A percentile compares a stretch with the other conserved stretches of the same genome.
Conservation (phyloP, 2,329 filamentous ascomycete species). For the Elsinoe arachidis region DNA sequence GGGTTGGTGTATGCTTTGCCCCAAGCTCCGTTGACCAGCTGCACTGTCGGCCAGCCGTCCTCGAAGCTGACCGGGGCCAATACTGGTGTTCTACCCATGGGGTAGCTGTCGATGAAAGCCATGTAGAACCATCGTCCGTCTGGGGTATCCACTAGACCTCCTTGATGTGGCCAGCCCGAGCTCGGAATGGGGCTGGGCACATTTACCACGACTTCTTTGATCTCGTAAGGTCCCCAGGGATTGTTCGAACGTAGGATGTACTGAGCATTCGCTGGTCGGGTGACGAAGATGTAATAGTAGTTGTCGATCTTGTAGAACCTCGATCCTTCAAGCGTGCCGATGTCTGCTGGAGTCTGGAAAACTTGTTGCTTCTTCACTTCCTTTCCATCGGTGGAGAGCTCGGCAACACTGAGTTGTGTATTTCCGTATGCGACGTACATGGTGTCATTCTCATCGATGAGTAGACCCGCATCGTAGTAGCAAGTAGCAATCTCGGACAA, state of each 20-base stretch:
- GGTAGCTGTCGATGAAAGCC: slow-evolving; percentile 48
- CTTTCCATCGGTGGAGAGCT: slow-evolving; percentile 41
- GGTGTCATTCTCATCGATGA: slow-evolving; percentile 49
- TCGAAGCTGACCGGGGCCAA: slow-evolving; percentile 48
- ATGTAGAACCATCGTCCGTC: slow-evolving; percentile 52
- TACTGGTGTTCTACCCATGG: slow-evolving; percentile 49
- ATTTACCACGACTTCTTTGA: slow-evolving; percentile 36
- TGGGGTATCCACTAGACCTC: slow-evolving; percentile 46
- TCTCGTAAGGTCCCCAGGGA: slow-evolving; percentile 47
- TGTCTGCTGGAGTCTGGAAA: slow-evolving; percentile 31
- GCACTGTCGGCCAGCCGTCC: slow-evolving; percentile 45
- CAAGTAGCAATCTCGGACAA: slow-evolving; percentile 35
- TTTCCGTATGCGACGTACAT: slow-evolving; percentile 52
- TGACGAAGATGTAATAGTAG: slow-evolving; percentile 47
- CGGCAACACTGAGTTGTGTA: slow-evolving; percentile 41
- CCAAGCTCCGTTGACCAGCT: slow-evolving; percentile 32
- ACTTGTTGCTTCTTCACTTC: slow-evolving; percentile 40
- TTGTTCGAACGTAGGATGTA: slow-evolving; percentile 42
- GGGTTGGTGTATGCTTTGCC: slow-evolving; percentile 38
- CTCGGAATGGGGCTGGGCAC: slow-evolving; percentile 37
- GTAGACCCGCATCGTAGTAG: slow-evolving; percentile 50
- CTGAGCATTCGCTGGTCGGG: slow-evolving; percentile 38
- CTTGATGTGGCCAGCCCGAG: slow-evolving; percentile 39
- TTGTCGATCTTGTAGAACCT: slow-evolving; percentile 52
- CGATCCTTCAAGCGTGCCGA: slow-evolving; percentile 36